These are phyloP conservation scores for Ophiocordyceps camponoti-rufipedis DNA, from an alignment of 2,329 filamentous ascomycete genomes.

Conservation along the genomic window DNA sequence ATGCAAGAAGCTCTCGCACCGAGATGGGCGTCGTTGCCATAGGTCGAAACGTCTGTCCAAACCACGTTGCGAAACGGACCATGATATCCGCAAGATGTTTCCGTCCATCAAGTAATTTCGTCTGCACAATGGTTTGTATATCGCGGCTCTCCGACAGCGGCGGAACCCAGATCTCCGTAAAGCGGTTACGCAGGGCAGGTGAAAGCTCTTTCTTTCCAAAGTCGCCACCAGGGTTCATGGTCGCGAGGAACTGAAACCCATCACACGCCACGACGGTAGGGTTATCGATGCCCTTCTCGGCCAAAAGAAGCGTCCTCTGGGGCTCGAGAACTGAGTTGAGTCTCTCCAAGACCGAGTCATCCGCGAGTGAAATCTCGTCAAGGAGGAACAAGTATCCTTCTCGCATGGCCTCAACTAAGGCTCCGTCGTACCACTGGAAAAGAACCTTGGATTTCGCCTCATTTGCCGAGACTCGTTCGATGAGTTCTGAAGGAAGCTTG, in stretches of 20 bases:
- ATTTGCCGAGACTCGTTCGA: conserved; percentile 25
- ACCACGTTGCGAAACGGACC: conserved; percentile 84
- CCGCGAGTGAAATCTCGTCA: conserved; percentile 92
- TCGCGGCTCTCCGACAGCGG: conserved; percentile 71
- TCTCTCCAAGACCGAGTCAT: conserved; percentile 90
- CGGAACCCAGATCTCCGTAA: conserved; percentile 98
- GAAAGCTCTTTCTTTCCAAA: conserved; percentile 97
- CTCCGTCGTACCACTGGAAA: conserved; percentile 94
- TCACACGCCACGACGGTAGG: conserved; percentile 58
- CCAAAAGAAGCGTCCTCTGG: conserved; percentile 66
- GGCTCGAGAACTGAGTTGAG: conserved; percentile 94
- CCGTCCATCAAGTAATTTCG: conserved; percentile 45
- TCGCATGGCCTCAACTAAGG: conserved; percentile 85
- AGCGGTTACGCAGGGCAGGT: conserved; percentile 82
- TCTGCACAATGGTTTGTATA: conserved; percentile 66
- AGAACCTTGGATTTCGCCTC: conserved; percentile 58
- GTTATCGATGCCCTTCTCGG: conserved; percentile 79
- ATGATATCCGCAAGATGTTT: conserved; percentile 47
- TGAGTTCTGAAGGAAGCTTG: conserved; percentile 28
- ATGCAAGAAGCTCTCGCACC: conserved; percentile 78
- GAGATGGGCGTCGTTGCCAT: conserved; percentile 63
- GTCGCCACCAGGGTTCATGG: conserved; percentile 97
- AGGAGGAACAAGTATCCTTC: conserved; percentile 79
- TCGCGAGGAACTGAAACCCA: conserved; percentile 90
- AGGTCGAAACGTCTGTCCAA: conserved; percentile 64